These are phyloP conservation scores for Elaeagnus macrophylla DNA, from an alignment of 306 rosid genomes.

Conservation along the genomic window DNA sequence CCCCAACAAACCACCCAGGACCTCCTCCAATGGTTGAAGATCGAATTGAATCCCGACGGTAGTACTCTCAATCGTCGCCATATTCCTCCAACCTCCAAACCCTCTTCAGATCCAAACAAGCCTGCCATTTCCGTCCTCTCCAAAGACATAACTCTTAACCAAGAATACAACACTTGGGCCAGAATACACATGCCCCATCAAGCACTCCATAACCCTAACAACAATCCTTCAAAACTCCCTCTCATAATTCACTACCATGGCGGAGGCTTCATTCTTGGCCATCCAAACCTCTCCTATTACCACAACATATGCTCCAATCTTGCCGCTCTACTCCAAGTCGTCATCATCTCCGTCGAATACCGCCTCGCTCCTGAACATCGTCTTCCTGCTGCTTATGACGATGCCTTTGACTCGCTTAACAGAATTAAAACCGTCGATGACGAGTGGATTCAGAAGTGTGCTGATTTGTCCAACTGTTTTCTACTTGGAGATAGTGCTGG, in stretches of 20 bases:
- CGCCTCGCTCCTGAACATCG: constrained; percentile 18
- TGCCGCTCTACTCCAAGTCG: not conserved
- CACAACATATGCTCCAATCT: constrained; percentile 1
- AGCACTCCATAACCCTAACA: not conserved
- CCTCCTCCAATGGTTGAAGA: too few species aligned
- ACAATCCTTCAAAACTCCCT: constrained; percentile 3
- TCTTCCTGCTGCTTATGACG: constrained; percentile 20
- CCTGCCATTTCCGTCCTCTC: constrained; percentile 14
- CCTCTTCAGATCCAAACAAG: too few species aligned
- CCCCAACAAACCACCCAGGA: too few species aligned
- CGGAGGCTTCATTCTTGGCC: constrained; percentile 11
- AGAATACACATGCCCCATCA: constrained; percentile 25
- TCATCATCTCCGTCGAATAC: constrained; percentile 21
- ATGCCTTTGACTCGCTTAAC: constrained; percentile 15
- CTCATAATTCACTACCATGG: constrained; percentile 17
- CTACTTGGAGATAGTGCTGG: constrained; percentile 20
- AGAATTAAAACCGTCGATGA: constrained; percentile 5
- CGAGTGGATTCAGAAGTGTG: not conserved
- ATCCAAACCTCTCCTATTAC: constrained; percentile 1
- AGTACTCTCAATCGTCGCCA: too few species aligned
- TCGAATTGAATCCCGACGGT: too few species aligned
- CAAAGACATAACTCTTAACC: constrained; percentile 32
- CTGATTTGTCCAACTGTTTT: constrained; percentile 9
- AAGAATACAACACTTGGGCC: constrained; percentile 24
- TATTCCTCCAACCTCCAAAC: too few species aligned